Base-by-base conservation (phyloP, 2,329 filamentous ascomycete genomes). In the Venturia aucupariae region DNA sequence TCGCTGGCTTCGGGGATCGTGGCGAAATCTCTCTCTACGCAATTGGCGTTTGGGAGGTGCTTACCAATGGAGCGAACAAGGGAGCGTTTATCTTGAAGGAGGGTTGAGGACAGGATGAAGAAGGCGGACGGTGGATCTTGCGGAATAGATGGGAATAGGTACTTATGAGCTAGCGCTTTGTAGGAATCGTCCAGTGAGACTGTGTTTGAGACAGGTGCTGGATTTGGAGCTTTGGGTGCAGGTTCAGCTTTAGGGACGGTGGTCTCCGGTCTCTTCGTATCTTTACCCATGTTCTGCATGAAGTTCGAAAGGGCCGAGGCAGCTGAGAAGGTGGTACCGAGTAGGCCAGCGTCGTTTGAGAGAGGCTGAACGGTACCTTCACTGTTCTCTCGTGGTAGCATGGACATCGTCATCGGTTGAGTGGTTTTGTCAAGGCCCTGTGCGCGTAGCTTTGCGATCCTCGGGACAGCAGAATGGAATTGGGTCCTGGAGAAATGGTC, bases 21-120 rank as follows among this genome's bases (percentile, higher is more conserved):
- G 4, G 73, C 73, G 65, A 84, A 86, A 67, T 88, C 84, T 60
- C 86, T 80, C 67, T 89, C 86, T 10, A 88, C 76, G 38, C 89
- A 74, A 1, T 80, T 76, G 7, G 83, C 75, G 0, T 70, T 68
- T 0, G 83, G 78, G 68, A 84, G 81, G 0, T 78, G 68, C 2
- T 74, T 71, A 66, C 83, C 78, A 1, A 90, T 74, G 1, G 74
- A 69, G n/a, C 77, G 80, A 15, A 85, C 69, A 1, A 89, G 69
- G 0, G 66, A 60, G 41, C 82, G 80, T 19, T 80, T 75, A 54
- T 69, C 72, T 65, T 63, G 74, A 42, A 75, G 76, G 44, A 82
- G 70, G 13, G 72, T 74, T 0, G 82, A 72, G 0, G 86, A 84
- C 22, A 86, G 75, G 8, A 89, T 78, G 67, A 86, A 77, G 15